These are phyloP conservation scores for Tricholoma sp. DNA, from an alignment of 768 basidiomycete genomes.

Conservation along the genomic window DNA sequence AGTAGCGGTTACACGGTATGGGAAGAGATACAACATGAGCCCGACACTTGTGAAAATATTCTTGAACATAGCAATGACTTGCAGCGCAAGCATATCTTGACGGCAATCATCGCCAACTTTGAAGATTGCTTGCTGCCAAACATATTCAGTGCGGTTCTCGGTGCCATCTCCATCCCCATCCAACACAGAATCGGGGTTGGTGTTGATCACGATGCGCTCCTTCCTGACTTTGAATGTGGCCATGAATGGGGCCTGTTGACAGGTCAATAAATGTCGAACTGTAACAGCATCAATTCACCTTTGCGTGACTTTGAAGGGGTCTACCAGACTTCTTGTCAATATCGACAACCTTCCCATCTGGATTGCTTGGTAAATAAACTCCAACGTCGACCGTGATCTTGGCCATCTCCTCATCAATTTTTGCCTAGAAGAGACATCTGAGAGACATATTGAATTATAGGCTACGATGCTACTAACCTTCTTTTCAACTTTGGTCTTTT, in stretches of 20 bases:
- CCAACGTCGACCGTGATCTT: constrained; percentile 92
- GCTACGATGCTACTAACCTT: constrained; percentile 48
- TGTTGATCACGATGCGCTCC: constrained; percentile 61
- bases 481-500: constrained; percentile 92
- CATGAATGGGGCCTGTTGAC: constrained; percentile 94
- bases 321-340: constrained; percentile 95
- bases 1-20: constrained; percentile 96
- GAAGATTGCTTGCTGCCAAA: constrained; percentile 98
- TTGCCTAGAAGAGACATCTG: constrained; percentile 54
- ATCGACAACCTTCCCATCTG: constrained; percentile 94
- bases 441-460: constrained; percentile 1
- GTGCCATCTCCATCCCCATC: constrained; percentile 54
- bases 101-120: constrained; percentile 99
- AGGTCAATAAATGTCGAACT: background rate
- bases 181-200: constrained; percentile 70
- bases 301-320: constrained; percentile 95
- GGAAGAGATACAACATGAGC: constrained; percentile 86
- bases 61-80: constrained; percentile 99
- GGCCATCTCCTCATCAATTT: constrained; percentile 99
- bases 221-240: constrained; percentile 98
- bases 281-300: constrained; percentile 41
- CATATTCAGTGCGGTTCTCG: constrained; percentile 60
- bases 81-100: constrained; percentile 95
- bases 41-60: constrained; percentile 91
- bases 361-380: constrained; percentile 96